phyloP scores from a whole-genome alignment of 345 rosid genomes.

The Eucalyptus polybractea region DNA sequence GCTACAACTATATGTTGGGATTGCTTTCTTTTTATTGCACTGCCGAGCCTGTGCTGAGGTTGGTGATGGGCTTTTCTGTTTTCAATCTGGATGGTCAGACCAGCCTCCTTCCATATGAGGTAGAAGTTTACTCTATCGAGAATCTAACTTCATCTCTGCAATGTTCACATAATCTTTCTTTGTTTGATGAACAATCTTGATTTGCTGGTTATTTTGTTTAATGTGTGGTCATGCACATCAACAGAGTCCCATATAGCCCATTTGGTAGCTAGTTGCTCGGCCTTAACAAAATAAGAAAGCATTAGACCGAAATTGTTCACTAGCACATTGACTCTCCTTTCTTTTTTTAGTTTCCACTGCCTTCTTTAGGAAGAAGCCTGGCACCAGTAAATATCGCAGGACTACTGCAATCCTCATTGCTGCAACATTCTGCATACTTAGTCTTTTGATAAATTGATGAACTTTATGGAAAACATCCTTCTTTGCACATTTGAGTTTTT shows the following conservation, averaged over 20 bases:
- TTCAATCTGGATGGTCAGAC: constrained; percentile 5
- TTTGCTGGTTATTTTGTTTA: neutral
- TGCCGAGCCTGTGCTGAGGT: constrained; percentile 63
- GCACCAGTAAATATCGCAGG: neutral
- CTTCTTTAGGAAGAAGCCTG: neutral
- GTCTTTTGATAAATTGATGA: neutral
- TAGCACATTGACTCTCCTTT: neutral
- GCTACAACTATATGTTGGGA: constrained; percentile 44
- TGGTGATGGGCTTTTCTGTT: constrained; percentile 51
- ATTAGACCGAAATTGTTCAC: neutral
- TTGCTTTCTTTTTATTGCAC: constrained; percentile 51
- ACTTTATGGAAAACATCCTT: neutral
- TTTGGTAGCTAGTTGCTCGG: neutral
- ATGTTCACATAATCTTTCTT: neutral
- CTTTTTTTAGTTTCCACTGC: neutral
- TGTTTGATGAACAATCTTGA: neutral
- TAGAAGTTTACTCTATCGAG: neutral
- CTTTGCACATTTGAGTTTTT: neutral
- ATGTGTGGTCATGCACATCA: neutral
- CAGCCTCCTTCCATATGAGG: neutral
- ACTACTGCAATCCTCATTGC: neutral
- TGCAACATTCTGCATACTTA: neutral
- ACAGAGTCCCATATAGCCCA: neutral
- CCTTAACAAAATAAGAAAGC: neutral
- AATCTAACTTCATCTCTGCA: neutral